Evolutionary conservation across 176 grass and related monocot genomes (phyloP).

Genomic region (Triticum turgidum): DNA sequence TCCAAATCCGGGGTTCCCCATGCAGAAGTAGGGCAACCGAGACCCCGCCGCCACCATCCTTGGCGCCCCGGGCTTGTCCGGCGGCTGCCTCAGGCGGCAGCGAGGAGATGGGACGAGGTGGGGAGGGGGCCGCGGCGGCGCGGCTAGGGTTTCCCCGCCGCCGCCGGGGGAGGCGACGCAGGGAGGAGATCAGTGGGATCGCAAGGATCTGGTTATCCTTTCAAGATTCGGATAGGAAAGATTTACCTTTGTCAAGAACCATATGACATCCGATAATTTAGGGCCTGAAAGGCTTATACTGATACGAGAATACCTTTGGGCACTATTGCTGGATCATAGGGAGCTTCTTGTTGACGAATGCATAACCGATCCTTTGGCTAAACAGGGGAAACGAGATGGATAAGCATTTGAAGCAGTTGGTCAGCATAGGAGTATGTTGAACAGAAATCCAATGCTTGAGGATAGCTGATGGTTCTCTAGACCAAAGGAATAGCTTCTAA

Average conservation of each 20-base stretch:
- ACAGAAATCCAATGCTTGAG: constrained; percentile 29
- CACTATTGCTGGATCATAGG: constrained; percentile 39
- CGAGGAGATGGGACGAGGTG: no score
- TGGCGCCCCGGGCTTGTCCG: no score
- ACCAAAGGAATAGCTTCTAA: constrained; percentile 36
- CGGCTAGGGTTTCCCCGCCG: no score
- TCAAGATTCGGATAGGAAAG: no score
- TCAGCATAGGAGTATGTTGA: constrained; percentile 32
- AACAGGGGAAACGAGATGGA: constrained; percentile 70
- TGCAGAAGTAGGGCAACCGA: no score
- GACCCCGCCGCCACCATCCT: no score
- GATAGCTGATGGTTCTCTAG: constrained; percentile 78
- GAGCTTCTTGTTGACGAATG: constrained; percentile 59
- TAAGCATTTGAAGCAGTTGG: constrained; percentile 57
- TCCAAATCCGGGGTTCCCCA: no score
- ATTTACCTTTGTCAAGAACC: neutral
- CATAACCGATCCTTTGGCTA: constrained; percentile 11
- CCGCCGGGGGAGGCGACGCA: no score
- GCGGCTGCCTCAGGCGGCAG: no score
- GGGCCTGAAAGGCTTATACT: neutral
- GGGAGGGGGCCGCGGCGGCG: no score
- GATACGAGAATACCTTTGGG: neutral
- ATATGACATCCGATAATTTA: neutral
- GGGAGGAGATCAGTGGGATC: no score
- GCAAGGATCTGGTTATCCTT: no score